Evolutionary conservation across 352 stramenopile species (phyloP), one percentile per base, ranked within the genome.

Genomic region (Globisporangium lucens): DNA sequence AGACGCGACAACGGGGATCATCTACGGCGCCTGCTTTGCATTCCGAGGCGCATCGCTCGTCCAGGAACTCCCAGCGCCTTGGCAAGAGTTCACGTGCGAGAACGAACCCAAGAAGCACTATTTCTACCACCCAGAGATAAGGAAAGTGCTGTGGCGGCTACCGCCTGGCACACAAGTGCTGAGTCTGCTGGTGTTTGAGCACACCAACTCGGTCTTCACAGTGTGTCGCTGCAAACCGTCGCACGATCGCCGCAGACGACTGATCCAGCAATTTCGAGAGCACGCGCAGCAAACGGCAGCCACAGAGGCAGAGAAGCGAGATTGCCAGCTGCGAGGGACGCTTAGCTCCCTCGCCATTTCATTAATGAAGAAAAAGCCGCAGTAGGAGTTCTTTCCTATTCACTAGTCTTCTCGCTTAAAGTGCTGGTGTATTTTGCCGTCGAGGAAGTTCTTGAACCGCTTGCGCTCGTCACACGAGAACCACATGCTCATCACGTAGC

Each of bases 401-500:
- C 30, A 64, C 8, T 47, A 35, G 35, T 89, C 77, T 43, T 84
- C 63, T 33, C 81, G 81, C 74, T 82, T 87, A 65, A 89, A 91
- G 29, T 81, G 80, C 47, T 87, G 80, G 74, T 92, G 84, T 79
- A 91, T 90, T 59, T 86, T 82, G 52, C 90, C 90, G 61, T 97
- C 91, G 43, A 98, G 72, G 57, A 98, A 98, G 67, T 95, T 96
- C n/a, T 82, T 75, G 67, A 97, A 97, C 33, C 87, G 69, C 53
- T 89, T 89, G 36, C 73, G 74, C 59, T 83, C 70, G 70, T 98
- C 88, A 71, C 92, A 98, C n/a, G 91, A 92, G 69, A 98, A 98
- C 93, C 93, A 98, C 74, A 98, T 92, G 62, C 83, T 95, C 76
- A 98, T 81, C 35, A 94, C 87, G 68, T 95, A 97, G 24, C 93